Conservation (phyloP, 768 basidiomycete species). For the Suillus cothurnatus region DNA sequence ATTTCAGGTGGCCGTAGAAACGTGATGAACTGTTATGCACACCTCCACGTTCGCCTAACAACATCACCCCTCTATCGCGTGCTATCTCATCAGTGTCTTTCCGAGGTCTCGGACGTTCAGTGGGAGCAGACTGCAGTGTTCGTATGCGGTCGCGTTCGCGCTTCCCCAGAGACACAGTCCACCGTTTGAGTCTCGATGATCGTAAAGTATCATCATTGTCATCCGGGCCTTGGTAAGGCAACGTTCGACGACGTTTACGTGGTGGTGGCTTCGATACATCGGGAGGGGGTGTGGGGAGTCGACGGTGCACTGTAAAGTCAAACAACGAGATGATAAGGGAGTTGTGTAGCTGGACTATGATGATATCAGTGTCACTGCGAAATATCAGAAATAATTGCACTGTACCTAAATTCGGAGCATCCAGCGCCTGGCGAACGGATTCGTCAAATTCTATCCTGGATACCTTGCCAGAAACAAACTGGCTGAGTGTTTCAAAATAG, state of each 20-base stretch:
- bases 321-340: constrained; percentile 82
- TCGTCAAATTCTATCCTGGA: constrained; percentile 81
- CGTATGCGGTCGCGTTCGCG: constrained; percentile 76
- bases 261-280: constrained; percentile 60
- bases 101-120: constrained; percentile 48
- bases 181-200: constrained; percentile 69
- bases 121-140: constrained; percentile 44
- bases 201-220: constrained; percentile 58
- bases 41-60: constrained; percentile 71
- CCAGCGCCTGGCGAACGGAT: constrained; percentile 60
- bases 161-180: constrained; percentile 71
- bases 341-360: constrained; percentile 78
- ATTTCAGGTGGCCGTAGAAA: not conserved
- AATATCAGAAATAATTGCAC: constrained; percentile 12
- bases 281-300: constrained; percentile 67
- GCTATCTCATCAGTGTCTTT: constrained; percentile 67
- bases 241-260: constrained; percentile 66
- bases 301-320: constrained; percentile 73
- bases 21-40: constrained; percentile 19
- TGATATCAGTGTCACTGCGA: constrained; percentile 14
- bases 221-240: constrained; percentile 74
- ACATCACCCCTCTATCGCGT: constrained; percentile 65
- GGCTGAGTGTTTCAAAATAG: constrained; percentile 68
- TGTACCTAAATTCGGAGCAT: constrained; percentile 55
- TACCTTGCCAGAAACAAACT: constrained; percentile 66